Evolutionary conservation across 768 basidiomycete genomes (phyloP), one percentile per base, ranked within the genome.

Genomic region (Collybia sp.): DNA sequence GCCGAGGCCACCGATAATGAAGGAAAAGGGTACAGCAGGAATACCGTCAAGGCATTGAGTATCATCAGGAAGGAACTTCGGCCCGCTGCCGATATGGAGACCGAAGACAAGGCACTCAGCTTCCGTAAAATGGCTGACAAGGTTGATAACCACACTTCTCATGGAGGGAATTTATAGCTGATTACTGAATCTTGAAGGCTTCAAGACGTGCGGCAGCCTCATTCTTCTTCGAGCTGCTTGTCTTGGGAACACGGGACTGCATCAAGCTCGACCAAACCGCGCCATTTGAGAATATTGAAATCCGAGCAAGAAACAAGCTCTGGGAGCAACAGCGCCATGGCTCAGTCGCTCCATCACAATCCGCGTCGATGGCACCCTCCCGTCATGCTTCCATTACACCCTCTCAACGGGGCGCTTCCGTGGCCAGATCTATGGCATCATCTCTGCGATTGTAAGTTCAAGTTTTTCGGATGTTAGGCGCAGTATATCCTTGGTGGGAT

Each of bases 151-250:
- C 40, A 33, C 43, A 33, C 43, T 12, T 13, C 18, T 40, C 18
- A 44, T 11, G 32, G 17, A 10, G 40, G 13, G 20, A 42, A 12
- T 48, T 38, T 43, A 45, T 34, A 52, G 15, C 25, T 31, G 10
- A 57, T 19, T 2, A 19, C 12, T 42, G 8, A 33, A 42, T 31
- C 42, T 41, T 30, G 12, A 54, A 94, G 90, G 87, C 93, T 11
- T 88, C 91, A 9, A 85, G 90, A 40, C 82, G 92, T 35, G 96
- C 93, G 11, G 93, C 95, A 1, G 82, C 95, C 1, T 84, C 92
- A 1, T 97, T 99, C 73, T 99, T 99, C 76, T 99, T 99, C 61
- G 96, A 99, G 64, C 67, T 97, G 30, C 83, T 99, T 20, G 92
- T 98, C 1, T 80, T 99, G 1, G 85, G 92, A 9, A 97, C 95